These are phyloP conservation scores for Bryoerythrophyllum caledonicum DNA, from an alignment of 225 moss, liverwort and hornwort genomes.

Conservation along the genomic window DNA sequence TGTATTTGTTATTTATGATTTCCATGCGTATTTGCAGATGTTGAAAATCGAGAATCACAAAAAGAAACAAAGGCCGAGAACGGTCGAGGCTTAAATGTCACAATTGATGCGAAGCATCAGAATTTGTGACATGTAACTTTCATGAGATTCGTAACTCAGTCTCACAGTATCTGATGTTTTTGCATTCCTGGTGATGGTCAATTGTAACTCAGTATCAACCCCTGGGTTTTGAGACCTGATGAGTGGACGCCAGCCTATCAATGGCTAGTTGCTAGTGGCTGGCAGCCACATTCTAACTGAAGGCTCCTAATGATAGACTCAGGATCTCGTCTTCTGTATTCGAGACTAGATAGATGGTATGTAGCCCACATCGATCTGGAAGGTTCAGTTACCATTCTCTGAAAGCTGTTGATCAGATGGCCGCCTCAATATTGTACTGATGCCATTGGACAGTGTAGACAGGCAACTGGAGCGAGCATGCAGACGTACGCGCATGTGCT, in stretches of 20 bases:
- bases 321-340: not conserved
- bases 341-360: not conserved
- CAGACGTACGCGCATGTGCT: not conserved
- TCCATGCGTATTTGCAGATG: constrained; percentile 27
- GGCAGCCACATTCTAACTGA: not conserved
- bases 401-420: not conserved
- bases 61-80: constrained; percentile 29
- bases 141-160: not conserved
- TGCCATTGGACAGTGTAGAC: not conserved
- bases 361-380: not conserved
- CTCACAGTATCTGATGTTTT: not conserved
- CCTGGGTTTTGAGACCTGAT: no score
- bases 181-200: not conserved
- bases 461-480: not conserved
- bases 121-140: constrained; percentile 14
- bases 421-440: not conserved
- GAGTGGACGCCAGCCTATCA: not conserved
- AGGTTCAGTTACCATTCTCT: not conserved
- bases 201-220: not conserved
- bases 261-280: not conserved
- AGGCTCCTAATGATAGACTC: constrained; percentile 5
- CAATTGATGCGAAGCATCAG: constrained; percentile 9
- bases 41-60: constrained; percentile 26
- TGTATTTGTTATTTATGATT: not conserved
- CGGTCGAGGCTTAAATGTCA: constrained; percentile 9